Base-by-base conservation (phyloP, 2,329 filamentous ascomycete genomes). In the Pseudopyricularia cyperi region DNA sequence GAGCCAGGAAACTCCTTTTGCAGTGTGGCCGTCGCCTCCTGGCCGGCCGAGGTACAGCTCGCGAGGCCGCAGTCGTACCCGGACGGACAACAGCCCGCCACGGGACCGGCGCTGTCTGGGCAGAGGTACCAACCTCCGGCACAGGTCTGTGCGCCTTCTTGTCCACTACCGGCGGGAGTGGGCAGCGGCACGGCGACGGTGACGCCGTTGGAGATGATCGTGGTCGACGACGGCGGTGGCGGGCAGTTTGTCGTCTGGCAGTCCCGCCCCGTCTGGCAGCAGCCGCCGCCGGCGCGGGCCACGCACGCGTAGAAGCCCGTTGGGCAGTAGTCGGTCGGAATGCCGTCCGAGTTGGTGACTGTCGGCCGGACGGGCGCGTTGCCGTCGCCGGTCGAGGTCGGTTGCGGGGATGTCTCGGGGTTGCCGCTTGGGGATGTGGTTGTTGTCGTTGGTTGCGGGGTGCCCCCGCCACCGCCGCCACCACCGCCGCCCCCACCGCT, bases 241-340 rank as follows among this genome's bases (percentile, higher is more conserved):
- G 87, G 86, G 60, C 91, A 97, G 7, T 84, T 87, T 0, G 85
- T 87, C 0, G 82, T 85, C 54, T 85, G 79, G 68, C 91, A 97
- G 68, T 95, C 79, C 19, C 90, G 80, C 2, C 89, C 90, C 0
- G 88, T 89, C 53, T 86, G 85, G 68, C 91, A 97, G 70, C 91
- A 97, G 2, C 78, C 78, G 19, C 89, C 89, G 14, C 87, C 89
- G 54, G 90, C 88, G 54, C 82, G 82, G 2, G 91, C 91, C 2
- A 83, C 79, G 66, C 91, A 97, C 50, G 88, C 84, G 66, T 97
- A 97, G 72, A 90, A 97, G 2, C 90, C 90, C 0, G 84, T 90
- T 0, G 91, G 91, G 60, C 91, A 97, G 59, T 76, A 72, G 32
- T 66, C 66, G 15, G 64, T 58, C 1, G 71, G 63, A 12, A 71